phyloP scores from a whole-genome alignment of 345 rosid species.

The Carallia brachiata region DNA sequence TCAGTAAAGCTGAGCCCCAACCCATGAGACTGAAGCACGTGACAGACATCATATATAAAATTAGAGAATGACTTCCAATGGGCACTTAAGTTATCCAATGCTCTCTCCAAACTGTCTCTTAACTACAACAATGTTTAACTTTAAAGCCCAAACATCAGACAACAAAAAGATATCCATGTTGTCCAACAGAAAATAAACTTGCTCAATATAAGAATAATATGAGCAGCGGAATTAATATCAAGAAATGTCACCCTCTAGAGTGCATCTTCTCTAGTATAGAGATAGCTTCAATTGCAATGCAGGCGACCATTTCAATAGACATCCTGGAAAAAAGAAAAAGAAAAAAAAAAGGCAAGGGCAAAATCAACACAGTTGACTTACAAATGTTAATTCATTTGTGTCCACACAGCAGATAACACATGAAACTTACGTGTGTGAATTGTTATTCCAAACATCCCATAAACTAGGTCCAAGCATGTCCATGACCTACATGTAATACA shows the following conservation, averaged over 20 bases:
- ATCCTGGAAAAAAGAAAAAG: conserved; percentile 44
- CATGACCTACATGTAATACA: conserved; percentile 60
- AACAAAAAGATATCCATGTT: not conserved
- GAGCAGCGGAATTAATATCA: conserved; percentile 16
- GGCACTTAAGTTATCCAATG: no score
- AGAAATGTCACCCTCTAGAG: conserved; percentile 60
- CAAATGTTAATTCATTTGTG: not conserved
- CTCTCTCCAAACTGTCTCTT: no score
- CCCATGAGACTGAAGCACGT: no score
- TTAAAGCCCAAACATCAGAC: no score
- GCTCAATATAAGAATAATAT: not conserved
- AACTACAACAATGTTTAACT: no score
- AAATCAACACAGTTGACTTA: not conserved
- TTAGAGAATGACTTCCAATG: no score
- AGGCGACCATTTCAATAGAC: conserved; percentile 85
- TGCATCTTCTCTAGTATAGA: conserved; percentile 91
- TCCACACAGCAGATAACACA: not conserved
- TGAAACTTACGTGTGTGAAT: conserved; percentile 53
- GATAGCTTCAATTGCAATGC: conserved; percentile 87
- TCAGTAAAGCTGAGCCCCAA: no score
- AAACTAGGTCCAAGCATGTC: conserved; percentile 89
- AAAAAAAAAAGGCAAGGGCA: not conserved
- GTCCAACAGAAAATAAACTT: not conserved
- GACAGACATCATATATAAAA: no score
- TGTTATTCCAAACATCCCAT: conserved; percentile 83